A percentile compares a stretch with the other conserved stretches of the same genome.
Evolutionary conservation across 1,139 yeast species (phyloP).

Genomic region (Blastobotrys illinoisensis): DNA sequence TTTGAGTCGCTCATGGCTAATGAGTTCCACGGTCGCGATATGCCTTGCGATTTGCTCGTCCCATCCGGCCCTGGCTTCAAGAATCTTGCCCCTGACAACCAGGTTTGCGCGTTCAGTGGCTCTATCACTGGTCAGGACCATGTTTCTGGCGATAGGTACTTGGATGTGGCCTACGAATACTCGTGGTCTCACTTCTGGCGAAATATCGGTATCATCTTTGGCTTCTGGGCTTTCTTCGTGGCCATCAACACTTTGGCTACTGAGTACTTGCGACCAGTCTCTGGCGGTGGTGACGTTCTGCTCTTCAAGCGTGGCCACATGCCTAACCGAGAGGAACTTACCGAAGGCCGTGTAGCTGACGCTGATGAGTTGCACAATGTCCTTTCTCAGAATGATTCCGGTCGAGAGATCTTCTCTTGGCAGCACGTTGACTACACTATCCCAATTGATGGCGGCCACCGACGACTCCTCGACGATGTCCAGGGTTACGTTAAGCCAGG

Average conservation of each 20-base stretch:
- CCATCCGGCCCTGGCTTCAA: slow-evolving; percentile 50
- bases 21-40: slow-evolving; percentile 49
- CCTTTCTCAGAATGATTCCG: slow-evolving; percentile 7
- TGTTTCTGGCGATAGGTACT: slow-evolving; percentile 48
- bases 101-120: slow-evolving; percentile 47
- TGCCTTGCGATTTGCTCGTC: slow-evolving; percentile 44
- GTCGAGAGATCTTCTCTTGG: slow-evolving; percentile 48
- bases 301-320: slow-evolving; percentile 51
- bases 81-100: slow-evolving; percentile 36
- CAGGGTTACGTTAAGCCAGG: slow-evolving; percentile 67
- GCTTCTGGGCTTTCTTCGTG: slow-evolving; percentile 48
- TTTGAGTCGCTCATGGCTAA: slow-evolving; percentile 54
- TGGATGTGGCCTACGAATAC: slow-evolving; percentile 38
- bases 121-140: slow-evolving; percentile 40
- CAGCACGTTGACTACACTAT: slow-evolving; percentile 47
- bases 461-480: slow-evolving; percentile 48
- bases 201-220: slow-evolving; percentile 56
- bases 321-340: slow-evolving; percentile 30
- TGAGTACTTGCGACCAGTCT: slow-evolving; percentile 48
- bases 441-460: slow-evolving; percentile 43
- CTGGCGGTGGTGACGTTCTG: slow-evolving; percentile 54
- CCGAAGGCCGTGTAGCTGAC: slow-evolving; percentile 21
- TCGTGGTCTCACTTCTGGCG: slow-evolving; percentile 57
- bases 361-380: slow-evolving; percentile 13
- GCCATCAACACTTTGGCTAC: slow-evolving; percentile 43